These are phyloP conservation scores for Cadophora gregata DNA, from an alignment of 2,329 filamentous ascomycete species.

Conservation along the genomic window DNA sequence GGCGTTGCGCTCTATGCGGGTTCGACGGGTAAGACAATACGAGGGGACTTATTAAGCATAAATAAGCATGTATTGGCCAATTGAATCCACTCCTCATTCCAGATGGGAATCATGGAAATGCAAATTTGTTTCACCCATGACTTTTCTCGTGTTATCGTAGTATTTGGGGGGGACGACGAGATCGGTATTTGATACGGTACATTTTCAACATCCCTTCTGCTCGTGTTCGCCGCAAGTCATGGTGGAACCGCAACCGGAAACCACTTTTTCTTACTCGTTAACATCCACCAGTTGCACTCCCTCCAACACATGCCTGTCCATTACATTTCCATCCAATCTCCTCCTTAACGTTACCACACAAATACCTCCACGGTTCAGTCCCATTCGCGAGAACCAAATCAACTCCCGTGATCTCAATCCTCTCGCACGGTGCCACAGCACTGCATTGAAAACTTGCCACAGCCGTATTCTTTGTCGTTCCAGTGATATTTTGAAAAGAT, in stretches of 20 bases:
- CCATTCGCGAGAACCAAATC: conserved; percentile 17
- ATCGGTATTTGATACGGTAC: too few relatives aligned
- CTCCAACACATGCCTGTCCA: conserved; percentile 12
- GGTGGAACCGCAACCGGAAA: too few relatives aligned
- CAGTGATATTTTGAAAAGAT: conserved; percentile 16
- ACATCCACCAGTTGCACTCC: conserved; percentile 8
- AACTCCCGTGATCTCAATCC: conserved; percentile 17
- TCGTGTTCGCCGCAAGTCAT: too few relatives aligned
- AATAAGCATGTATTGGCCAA: background rate
- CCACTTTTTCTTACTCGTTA: background rate
- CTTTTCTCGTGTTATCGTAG: too few relatives aligned
- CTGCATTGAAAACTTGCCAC: conserved; percentile 23
- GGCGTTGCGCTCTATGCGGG: conserved; percentile 10
- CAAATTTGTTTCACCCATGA: too few relatives aligned
- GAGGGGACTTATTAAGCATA: conserved; percentile 16
- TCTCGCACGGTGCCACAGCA: conserved; percentile 23
- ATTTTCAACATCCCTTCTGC: too few relatives aligned
- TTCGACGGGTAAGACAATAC: background rate
- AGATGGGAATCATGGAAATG: background rate
- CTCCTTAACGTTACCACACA: conserved; percentile 20
- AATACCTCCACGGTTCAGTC: conserved; percentile 13
- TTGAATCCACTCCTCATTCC: background rate
- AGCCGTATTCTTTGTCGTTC: conserved; percentile 16
- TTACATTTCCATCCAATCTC: conserved; percentile 24
- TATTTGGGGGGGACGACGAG: too few relatives aligned